Base-by-base conservation (phyloP, 805 yeast species). In the Wickerhamiella bombiphila region DNA sequence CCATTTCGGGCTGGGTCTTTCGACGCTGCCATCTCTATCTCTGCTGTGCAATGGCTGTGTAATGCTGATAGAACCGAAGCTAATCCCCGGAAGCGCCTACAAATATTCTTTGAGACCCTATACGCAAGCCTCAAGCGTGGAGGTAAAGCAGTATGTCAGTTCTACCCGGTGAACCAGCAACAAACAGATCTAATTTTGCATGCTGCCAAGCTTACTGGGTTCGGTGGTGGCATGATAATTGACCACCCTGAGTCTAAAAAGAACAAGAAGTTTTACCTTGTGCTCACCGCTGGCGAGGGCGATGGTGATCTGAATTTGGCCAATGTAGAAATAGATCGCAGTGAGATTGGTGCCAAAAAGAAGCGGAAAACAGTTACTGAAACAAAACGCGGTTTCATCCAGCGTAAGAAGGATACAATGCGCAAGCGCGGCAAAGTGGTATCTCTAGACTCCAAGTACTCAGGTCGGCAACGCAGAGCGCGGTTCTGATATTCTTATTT, bases 11-110 rank as follows among this genome's bases (percentile, higher is more conserved):
- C 97, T 2, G 98, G 98, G 36, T 69, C 94, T 0, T 91, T 88
- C 57, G 98, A 91, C 58, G 96, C 96, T 1, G 97, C 94, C 1
- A 81, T 91, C 22, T 78, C 93, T 19, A 83, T 91, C 44, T 79
- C 93, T 25, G 98, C 93, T 9, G 85, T 91, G 36, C 98, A 91
- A 58, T 91, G 98, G 98, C 70, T 91, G 30, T 86, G 96, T 64
- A 91, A 91, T 56, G 97, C 97, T 2, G 98, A 91, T 57, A 69
- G 82, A 4, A 59, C 82, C 2, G 65, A 68, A 29, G 76, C 75
- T 38, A 94, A 86, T 53, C 98, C 98, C 17, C 77, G 78, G 54
- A 70, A 69, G 51, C 72, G 98, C 57, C 60, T 83, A 38, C 63
- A 76, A 59, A 64, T 80, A 34, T 91, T 91, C 53, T 91, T 91